These are phyloP conservation scores for Leersia perrieri DNA, from an alignment of 176 grass and related monocot genomes.

Conservation along the genomic window DNA sequence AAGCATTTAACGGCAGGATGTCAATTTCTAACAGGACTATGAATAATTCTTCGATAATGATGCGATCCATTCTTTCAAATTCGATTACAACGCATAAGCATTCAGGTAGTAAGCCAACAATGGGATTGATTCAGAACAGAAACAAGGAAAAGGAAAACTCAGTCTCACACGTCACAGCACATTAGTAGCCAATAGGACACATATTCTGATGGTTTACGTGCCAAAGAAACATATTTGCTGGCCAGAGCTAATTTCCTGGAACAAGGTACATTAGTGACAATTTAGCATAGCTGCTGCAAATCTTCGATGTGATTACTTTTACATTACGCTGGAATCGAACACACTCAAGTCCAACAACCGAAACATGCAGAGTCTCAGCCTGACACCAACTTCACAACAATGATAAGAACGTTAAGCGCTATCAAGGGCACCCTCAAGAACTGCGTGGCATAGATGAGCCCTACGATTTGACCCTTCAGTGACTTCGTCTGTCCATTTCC, in stretches of 20 bases:
- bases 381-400: slow-evolving; percentile 75
- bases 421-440: slow-evolving; percentile 79
- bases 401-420: slow-evolving; percentile 74
- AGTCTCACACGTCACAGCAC: too few relatives aligned
- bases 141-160: background rate
- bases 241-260: slow-evolving; percentile 13
- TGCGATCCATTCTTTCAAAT: too few relatives aligned
- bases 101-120: background rate
- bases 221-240: background rate
- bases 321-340: slow-evolving; percentile 21
- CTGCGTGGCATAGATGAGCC: slow-evolving; percentile 75
- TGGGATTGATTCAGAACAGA: background rate
- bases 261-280: slow-evolving; percentile 7
- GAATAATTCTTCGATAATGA: too few relatives aligned
- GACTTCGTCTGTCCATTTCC: slow-evolving; percentile 65
- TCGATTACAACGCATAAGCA: too few relatives aligned
- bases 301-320: slow-evolving; percentile 28
- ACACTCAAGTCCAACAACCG: background rate
- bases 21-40: too few relatives aligned
- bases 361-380: slow-evolving; percentile 44
- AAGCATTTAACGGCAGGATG: too few relatives aligned
- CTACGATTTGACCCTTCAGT: slow-evolving; percentile 73
- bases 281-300: slow-evolving; percentile 4
- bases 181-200: background rate
- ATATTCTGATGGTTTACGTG: background rate